Evolutionary conservation across 176 grass and related monocot species (phyloP).

Genomic region (Olyra latifolia): DNA sequence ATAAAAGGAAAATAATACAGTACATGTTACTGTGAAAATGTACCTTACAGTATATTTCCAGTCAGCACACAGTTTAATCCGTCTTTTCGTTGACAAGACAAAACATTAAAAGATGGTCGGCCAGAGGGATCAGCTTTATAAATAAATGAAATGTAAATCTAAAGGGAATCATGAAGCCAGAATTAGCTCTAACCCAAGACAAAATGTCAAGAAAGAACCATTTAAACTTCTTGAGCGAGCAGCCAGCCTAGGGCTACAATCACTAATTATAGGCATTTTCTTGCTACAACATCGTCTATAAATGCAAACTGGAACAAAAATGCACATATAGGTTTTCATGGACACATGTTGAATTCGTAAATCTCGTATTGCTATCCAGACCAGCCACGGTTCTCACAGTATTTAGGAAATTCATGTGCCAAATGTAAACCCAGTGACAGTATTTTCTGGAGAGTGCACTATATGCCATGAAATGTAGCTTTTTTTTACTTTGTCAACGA

Average conservation of each 20-base stretch:
- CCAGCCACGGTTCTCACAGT: background rate
- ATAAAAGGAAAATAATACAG: background rate
- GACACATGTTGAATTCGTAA: background rate
- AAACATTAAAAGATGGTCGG: background rate
- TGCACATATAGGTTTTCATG: background rate
- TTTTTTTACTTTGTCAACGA: slow-evolving; percentile 13
- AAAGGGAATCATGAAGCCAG: background rate
- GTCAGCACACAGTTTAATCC: background rate
- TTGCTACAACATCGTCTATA: background rate
- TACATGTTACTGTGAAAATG: background rate
- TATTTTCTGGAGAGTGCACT: background rate
- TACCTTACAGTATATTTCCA: slow-evolving; percentile 6
- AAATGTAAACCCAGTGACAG: background rate
- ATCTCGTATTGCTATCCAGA: background rate
- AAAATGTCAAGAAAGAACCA: background rate
- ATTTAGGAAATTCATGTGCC: background rate
- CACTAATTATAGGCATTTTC: background rate
- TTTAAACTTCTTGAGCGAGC: background rate
- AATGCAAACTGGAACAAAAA: background rate
- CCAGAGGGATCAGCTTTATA: background rate
- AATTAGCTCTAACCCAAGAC: background rate
- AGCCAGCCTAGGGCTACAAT: background rate
- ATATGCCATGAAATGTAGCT: background rate
- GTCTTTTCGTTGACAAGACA: background rate
- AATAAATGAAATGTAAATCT: background rate